phyloP scores from a whole-genome alignment of 805 yeast species.

The Brettanomyces sp. region DNA sequence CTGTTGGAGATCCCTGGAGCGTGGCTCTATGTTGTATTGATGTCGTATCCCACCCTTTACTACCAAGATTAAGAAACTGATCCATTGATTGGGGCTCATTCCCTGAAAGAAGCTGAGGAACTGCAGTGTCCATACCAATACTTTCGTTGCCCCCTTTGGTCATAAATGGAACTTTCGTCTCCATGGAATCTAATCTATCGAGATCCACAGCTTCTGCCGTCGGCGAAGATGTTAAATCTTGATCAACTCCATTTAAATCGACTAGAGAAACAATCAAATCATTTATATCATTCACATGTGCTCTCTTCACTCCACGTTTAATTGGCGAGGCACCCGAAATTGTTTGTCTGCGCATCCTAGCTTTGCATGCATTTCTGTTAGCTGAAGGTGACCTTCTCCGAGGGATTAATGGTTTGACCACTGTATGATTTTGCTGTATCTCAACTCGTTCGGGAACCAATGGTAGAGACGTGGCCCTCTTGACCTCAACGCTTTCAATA shows the following conservation, averaged over 20 bases:
- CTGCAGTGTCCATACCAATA: not conserved
- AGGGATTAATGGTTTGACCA: no score
- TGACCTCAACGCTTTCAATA: no score
- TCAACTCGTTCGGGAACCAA: no score
- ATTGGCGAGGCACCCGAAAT: not conserved
- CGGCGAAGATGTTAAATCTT: not conserved
- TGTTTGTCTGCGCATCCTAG: no score
- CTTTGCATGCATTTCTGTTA: no score
- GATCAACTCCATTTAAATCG: slow-evolving; percentile 22
- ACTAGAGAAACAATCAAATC: slow-evolving; percentile 26
- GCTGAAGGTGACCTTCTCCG: no score
- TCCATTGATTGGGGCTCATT: slow-evolving; percentile 3
- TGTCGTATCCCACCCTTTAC: not conserved
- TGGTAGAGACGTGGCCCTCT: no score
- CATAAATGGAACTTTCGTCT: not conserved
- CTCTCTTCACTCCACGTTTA: slow-evolving; percentile 9
- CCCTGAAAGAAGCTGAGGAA: not conserved
- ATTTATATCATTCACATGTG: slow-evolving; percentile 27
- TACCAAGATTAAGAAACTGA: slow-evolving; percentile 6
- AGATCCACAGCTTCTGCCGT: no score
- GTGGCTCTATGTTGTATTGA: not conserved
- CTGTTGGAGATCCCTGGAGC: not conserved
- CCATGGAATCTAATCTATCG: not conserved
- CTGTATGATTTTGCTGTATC: no score
- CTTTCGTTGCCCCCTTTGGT: not conserved